Evolutionary conservation across 2,329 filamentous ascomycete species (phyloP), one percentile per base, ranked within the genome.

Genomic region (Penicillium sp.): DNA sequence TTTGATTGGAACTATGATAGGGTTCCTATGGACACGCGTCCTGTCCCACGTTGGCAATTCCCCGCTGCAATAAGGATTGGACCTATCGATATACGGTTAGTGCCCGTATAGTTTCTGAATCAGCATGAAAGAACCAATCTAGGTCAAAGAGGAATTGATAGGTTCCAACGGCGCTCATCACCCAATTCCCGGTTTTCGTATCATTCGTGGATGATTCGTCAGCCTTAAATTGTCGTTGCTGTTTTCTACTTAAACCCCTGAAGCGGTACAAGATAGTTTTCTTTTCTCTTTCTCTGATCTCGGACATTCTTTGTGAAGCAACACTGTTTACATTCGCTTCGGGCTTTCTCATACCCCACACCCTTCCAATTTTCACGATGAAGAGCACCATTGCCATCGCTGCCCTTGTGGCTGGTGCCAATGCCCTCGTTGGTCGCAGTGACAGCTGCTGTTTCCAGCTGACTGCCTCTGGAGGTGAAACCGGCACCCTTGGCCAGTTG

Each of bases 401-500:
- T 41, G 73, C 74, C 51, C 70, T 79, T 24, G 67, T 73, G 59
- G 69, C 70, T 39, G 73, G 75, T 39, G 73, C 76, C 53, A 77
- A 80, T 61, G 79, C 78, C 48, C 68, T 78, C 33, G 68, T 76
- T 56, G 57, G 70, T 57, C 70, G 76, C 46, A 63, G 66, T 52
- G 70, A 69, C 29, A 73, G 68, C 46, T 84, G 84, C 66, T 80
- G 79, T 60, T 86, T 87, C 70, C 74, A 79, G 57, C 66, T 87
- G 29, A 77, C 74, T 5, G 80, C 82, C 39, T 75, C 75, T 41
- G 82, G 82, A 21, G 76, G 73, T 56, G 71, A 75, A n/a, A 75
- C 78, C 27, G 84, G 85, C n/a, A 69, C 75, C 4, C 74, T 89
- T 43, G 86, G 84, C 11, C 83, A 89, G 68, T 77, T 89, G 37